Evolutionary conservation across 1,139 yeast genomes (phyloP).

Genomic region (Debaryomycetaceae sp.): DNA sequence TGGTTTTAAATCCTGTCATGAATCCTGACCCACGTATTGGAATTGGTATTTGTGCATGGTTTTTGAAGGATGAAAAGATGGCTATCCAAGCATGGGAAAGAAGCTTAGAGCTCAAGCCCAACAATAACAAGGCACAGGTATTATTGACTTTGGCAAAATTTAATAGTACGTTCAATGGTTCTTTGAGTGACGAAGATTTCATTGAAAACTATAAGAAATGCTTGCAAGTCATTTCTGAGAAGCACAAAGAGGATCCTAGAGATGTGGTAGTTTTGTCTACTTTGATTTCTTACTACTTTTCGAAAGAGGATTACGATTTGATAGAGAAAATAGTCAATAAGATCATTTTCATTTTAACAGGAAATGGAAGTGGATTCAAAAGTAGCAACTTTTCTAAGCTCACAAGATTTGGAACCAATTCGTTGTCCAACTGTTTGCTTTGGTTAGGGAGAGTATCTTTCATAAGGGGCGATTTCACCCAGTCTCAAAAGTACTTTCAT

Average conservation of each 20-base stretch:
- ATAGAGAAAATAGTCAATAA: slow-evolving; percentile 58
- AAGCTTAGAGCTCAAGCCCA: slow-evolving; percentile 62
- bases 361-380: slow-evolving; percentile 13
- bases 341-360: slow-evolving; percentile 38
- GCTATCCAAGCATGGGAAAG: slow-evolving; percentile 85
- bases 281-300: slow-evolving; percentile 53
- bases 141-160: slow-evolving; percentile 68
- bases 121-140: slow-evolving; percentile 60
- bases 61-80: slow-evolving; percentile 69
- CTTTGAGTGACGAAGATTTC: slow-evolving; percentile 61
- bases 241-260: slow-evolving; percentile 21
- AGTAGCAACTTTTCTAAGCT: slow-evolving; percentile 17
- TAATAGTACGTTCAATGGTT: slow-evolving; percentile 57
- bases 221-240: slow-evolving; percentile 28
- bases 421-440: slow-evolving; percentile 74
- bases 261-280: slow-evolving; percentile 44
- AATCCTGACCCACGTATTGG: slow-evolving; percentile 95
- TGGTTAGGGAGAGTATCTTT: slow-evolving; percentile 85
- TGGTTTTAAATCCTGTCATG: slow-evolving; percentile 70
- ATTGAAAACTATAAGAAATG: slow-evolving; percentile 47
- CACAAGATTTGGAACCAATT: slow-evolving; percentile 28
- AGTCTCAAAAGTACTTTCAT: slow-evolving; percentile 71
- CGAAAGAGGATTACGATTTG: slow-evolving; percentile 54
- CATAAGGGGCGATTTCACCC: slow-evolving; percentile 53
- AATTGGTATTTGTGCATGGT: slow-evolving; percentile 93